Base-by-base conservation (phyloP, 768 basidiomycete genomes). In the Dioszegia aurantiaca region DNA sequence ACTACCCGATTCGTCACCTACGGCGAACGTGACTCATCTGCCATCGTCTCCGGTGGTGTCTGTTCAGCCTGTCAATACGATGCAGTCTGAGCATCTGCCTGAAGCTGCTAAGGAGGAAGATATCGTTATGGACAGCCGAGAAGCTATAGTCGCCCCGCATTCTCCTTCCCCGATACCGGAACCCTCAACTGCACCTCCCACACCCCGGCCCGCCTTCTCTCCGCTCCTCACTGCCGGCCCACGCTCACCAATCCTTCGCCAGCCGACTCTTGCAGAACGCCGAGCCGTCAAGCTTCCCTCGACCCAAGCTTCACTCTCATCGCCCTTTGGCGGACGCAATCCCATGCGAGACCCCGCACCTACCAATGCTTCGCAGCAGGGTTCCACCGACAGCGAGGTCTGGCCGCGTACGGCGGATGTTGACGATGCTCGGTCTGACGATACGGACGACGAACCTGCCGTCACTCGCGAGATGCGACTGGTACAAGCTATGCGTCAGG, bases 191-290 rank as follows among this genome's bases (percentile, higher is more conserved):
- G 23, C 30, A 8, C 6, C 31, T 21, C 51, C 51, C 8, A 17
- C 51, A 2, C 26, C 51, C 27, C 51, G 51, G 14, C 36, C 51
- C 14, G 31, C 51, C 16, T 53, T 53, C 51, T 53, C 51, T n/a
- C 51, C 51, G 1, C 51, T 53, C 17, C 51, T 53, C 39, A 41
- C 23, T 28, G 11, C 37, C 9, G 37, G 23, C 10, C 19, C 36
- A 9, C 36, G 51, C 3, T 40, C 45, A 8, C 47, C 60, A 6
- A 23, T 36, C 26, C 41, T 23, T 17, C 55, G 61, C 27, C 53
- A 41, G 24, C 51, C 36, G 6, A 72, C 70, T 9, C 62, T 72
- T 16, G 70, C 70, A n/a, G 70, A 72, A 36, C 60, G 70, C 9
- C 60, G 70, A 12, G 47, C 69, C 2, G 55, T 70, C 8, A 45